These are phyloP conservation scores for Fusarium sp. DNA, from an alignment of 2,329 filamentous ascomycete genomes.

Conservation along the genomic window DNA sequence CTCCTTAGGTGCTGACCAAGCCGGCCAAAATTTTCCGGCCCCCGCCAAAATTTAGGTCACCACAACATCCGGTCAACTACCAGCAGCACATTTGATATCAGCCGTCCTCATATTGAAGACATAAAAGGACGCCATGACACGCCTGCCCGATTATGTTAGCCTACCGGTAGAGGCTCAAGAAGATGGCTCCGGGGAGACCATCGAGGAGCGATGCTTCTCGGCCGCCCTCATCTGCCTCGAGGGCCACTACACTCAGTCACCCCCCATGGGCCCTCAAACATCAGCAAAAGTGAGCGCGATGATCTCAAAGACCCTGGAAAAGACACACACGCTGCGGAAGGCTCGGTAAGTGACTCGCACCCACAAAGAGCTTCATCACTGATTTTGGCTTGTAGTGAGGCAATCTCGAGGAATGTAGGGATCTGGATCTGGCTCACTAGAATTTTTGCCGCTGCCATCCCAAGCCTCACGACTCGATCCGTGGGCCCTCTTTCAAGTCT, in stretches of 20 bases:
- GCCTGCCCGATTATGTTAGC: constrained; percentile 40
- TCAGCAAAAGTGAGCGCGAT: constrained; percentile 67
- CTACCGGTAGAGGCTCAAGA: constrained; percentile 28
- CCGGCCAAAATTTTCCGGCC: constrained; percentile 44
- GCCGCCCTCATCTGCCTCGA: constrained; percentile 72
- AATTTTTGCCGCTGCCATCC: constrained; percentile 71
- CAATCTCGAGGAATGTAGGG: constrained; percentile 70
- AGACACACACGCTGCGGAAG: constrained; percentile 71
- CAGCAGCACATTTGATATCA: constrained; percentile 16
- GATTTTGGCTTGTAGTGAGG: constrained; percentile 59
- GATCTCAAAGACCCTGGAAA: constrained; percentile 71
- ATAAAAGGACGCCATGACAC: constrained; percentile 42
- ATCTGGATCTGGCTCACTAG: constrained; percentile 75
- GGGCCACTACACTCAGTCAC: constrained; percentile 68
- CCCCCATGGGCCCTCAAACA: constrained; percentile 68
- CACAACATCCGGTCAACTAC: constrained; percentile 28
- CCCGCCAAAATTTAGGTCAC: constrained; percentile 39
- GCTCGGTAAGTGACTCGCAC: constrained; percentile 61
- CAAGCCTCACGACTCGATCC: constrained; percentile 69
- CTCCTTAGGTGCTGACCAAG: constrained; percentile 42
- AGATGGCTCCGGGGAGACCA: constrained; percentile 57
- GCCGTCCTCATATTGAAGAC: constrained; percentile 23
- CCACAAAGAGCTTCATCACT: constrained; percentile 7
- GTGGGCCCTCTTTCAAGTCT: constrained; percentile 66
- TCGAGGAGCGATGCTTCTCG: constrained; percentile 73